A percentile compares a stretch with the other conserved stretches of the same genome.
These are phyloP conservation scores for Calonectria ilicicola DNA, from an alignment of 2,329 filamentous ascomycete genomes.

Conservation along the genomic window DNA sequence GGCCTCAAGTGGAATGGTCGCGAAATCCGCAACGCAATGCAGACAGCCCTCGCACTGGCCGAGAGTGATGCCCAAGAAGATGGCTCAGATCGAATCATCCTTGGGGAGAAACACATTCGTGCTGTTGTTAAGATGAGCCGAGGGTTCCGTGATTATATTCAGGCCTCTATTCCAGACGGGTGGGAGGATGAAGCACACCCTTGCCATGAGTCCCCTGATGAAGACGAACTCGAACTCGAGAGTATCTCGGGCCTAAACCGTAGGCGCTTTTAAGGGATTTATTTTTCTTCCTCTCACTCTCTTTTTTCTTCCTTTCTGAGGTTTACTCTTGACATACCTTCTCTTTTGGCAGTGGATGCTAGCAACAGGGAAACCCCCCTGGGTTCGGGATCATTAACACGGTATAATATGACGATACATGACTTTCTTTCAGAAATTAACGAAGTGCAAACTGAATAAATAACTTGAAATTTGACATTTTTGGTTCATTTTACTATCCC, in stretches of 20 bases:
- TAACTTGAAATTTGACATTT: neutral
- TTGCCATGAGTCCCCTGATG: constrained; percentile 32
- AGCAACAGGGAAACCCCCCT: neutral
- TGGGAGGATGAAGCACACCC: constrained; percentile 34
- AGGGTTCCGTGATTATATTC: constrained; percentile 49
- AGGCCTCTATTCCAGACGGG: constrained; percentile 33
- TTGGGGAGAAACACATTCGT: constrained; percentile 48
- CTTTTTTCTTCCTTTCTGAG: neutral
- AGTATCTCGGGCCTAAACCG: neutral
- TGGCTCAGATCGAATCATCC: constrained; percentile 43
- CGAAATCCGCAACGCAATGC: constrained; percentile 57
- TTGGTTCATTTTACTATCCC: neutral
- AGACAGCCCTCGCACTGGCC: constrained; percentile 58
- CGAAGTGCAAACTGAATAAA: neutral
- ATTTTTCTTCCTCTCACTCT: neutral
- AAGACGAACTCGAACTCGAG: constrained; percentile 31
- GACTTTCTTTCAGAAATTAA: neutral
- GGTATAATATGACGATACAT: neutral
- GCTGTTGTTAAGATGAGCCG: constrained; percentile 52
- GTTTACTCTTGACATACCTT: too few species aligned
- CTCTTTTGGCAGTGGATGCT: neutral
- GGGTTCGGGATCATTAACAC: neutral
- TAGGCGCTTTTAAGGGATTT: neutral
- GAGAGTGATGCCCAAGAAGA: constrained; percentile 55
- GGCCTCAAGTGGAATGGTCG: constrained; percentile 56